Evolutionary conservation across 352 stramenopile genomes (phyloP), one percentile per base, ranked within the genome.

Genomic region (Globisporangium sylvaticum): DNA sequence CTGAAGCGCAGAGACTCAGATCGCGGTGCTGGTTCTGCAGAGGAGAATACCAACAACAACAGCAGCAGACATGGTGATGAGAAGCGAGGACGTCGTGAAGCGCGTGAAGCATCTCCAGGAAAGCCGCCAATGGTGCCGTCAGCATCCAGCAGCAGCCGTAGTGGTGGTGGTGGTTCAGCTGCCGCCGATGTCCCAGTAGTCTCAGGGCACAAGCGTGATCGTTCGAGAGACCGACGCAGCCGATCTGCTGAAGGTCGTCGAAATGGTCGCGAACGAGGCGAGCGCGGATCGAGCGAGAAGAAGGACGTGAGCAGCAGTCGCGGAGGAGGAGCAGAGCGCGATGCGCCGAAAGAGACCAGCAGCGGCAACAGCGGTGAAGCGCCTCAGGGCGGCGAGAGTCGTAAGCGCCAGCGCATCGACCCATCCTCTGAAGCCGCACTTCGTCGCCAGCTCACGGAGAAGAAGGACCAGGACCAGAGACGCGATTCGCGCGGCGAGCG

Each of bases 381-480:
- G 6, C 24, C 56, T 0, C 46, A 32, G 46, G 71, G 62, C 15
- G 58, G 20, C 29, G 80, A 88, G 32, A 71, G 60, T 8, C 72
- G 69, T 29, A 94, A 92, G 68, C 70, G 81, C 48, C 81, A 77
- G 48, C 81, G 86, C 25, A 59, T 78, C 32, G 87, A 95, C 27
- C 59, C 69, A n/a, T 82, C 79, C 15, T 34, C 31, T 42, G 87
- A 95, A 62, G 83, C 84, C 37, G 76, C 76, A 32, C 66, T 92
- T 53, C 84, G 84, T 46, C 84, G 84, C 44, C 82, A 90, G 27
- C 72, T 95, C 29, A 90, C 81, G 1, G 87, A 90, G 52, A 87
- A 91, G 65, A 91, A 90, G 65, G 74, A 60, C 8, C 70, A 87
- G 55, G 80, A 83, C 2, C 55, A 78, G 29, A 57, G 46, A 15